These are phyloP conservation scores for Fusarium oligoseptatum DNA, from an alignment of 2,329 filamentous ascomycete species.

Conservation along the genomic window DNA sequence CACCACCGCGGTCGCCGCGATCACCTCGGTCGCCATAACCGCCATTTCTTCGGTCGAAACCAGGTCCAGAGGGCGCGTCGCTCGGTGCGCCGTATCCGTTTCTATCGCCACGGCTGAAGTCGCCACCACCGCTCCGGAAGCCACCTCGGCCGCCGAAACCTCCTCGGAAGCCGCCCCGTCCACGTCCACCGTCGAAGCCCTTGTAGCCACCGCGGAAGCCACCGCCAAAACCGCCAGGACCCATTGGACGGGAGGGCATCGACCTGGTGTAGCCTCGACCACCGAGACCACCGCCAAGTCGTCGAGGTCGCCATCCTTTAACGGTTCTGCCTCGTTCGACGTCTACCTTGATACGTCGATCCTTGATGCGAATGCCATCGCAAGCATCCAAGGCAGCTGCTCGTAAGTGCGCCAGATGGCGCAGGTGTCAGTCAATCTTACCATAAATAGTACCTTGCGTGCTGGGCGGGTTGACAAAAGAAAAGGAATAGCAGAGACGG, in stretches of 20 bases:
- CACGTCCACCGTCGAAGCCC: slow-evolving; percentile 60
- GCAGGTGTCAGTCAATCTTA: slow-evolving; percentile 78
- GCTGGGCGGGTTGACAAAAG: slow-evolving; percentile 41
- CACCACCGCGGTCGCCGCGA: slow-evolving; percentile 63
- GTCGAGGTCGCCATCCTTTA: slow-evolving; percentile 90
- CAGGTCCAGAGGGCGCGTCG: slow-evolving; percentile 72
- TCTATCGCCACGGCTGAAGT: slow-evolving; percentile 55
- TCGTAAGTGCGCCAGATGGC: slow-evolving; percentile 68
- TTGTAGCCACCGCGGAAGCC: slow-evolving; percentile 63
- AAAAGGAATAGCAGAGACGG: slow-evolving; percentile 58
- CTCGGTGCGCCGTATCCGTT: slow-evolving; percentile 67
- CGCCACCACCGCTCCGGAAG: slow-evolving; percentile 62
- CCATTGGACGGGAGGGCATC: slow-evolving; percentile 77
- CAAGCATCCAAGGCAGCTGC: slow-evolving; percentile 89
- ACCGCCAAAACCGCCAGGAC: slow-evolving; percentile 70
- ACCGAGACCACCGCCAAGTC: slow-evolving; percentile 91
- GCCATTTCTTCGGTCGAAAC: slow-evolving; percentile 62
- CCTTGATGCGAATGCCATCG: slow-evolving; percentile 93
- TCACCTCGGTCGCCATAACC: slow-evolving; percentile 57
- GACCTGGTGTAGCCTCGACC: slow-evolving; percentile 93
- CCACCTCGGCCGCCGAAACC: slow-evolving; percentile 70
- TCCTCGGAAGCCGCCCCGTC: slow-evolving; percentile 61
- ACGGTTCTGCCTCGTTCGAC: slow-evolving; percentile 96
- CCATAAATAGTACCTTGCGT: slow-evolving; percentile 54
- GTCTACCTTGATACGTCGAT: slow-evolving; percentile 91